Percentiles rank a stretch among this genome's conserved stretches.
phyloP scores from a whole-genome alignment of 768 basidiomycete species.

The Asterophora parasitica region DNA sequence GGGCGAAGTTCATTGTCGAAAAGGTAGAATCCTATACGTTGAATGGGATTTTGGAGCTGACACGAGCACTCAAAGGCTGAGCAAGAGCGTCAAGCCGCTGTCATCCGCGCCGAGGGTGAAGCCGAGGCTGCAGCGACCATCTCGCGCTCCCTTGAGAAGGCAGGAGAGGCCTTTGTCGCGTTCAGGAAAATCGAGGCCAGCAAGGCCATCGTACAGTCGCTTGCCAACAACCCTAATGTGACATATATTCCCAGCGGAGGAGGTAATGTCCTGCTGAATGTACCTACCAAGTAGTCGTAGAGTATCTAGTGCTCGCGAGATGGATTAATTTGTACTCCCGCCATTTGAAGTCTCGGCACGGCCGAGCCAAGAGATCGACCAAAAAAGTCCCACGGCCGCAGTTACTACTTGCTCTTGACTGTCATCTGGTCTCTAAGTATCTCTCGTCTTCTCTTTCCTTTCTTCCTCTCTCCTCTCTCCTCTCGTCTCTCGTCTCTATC shows the following conservation, averaged over 20 bases:
- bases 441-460: slow-evolving; percentile 39
- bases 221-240: slow-evolving; percentile 77
- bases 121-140: slow-evolving; percentile 96
- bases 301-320: not conserved
- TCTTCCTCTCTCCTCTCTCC: slow-evolving; percentile 43
- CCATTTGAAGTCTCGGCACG: slow-evolving; percentile 8
- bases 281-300: slow-evolving; percentile 50
- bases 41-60: slow-evolving; percentile 1
- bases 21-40: slow-evolving; percentile 49
- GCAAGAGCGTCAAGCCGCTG: slow-evolving; percentile 97
- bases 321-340: no score
- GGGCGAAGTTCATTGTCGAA: slow-evolving; percentile 98
- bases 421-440: slow-evolving; percentile 42
- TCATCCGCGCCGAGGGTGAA: slow-evolving; percentile 97
- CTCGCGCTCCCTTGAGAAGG: slow-evolving; percentile 84
- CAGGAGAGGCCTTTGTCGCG: slow-evolving; percentile 93
- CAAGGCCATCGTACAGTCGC: slow-evolving; percentile 91
- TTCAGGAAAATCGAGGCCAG: slow-evolving; percentile 96
- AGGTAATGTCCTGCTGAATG: slow-evolving; percentile 78
- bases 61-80: slow-evolving; percentile 62
- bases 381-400: slow-evolving; percentile 36
- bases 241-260: slow-evolving; percentile 83
- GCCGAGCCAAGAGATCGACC: slow-evolving; percentile 22
- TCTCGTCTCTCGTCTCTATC: slow-evolving; percentile 38
- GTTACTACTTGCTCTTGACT: slow-evolving; percentile 39